Conservation (phyloP, 768 basidiomycete genomes). For the Suillus paluster region DNA sequence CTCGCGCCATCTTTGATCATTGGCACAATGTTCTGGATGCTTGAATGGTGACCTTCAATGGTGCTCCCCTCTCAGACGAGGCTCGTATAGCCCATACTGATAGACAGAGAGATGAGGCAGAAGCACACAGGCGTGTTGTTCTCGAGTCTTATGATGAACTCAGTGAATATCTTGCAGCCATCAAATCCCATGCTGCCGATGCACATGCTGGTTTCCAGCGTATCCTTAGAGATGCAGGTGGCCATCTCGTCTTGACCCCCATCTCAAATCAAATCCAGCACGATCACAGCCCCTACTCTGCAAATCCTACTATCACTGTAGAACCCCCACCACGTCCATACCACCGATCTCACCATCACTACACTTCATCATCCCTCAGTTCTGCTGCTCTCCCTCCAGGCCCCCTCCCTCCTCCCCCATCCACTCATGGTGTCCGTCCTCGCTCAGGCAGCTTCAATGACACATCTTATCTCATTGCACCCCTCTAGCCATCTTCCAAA, state of each 20-base stretch:
- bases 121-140: slow-evolving; percentile 48
- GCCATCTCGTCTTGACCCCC: slow-evolving; percentile 43
- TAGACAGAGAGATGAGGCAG: slow-evolving; percentile 57
- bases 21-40: slow-evolving; percentile 71
- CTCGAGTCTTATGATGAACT: slow-evolving; percentile 56
- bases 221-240: slow-evolving; percentile 48
- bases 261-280: slow-evolving; percentile 26
- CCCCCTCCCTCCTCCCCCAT: slow-evolving; percentile 44
- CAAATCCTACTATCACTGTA: slow-evolving; percentile 32
- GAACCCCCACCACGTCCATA: slow-evolving; percentile 22
- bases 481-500: slow-evolving; percentile 55
- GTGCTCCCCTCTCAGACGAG: slow-evolving; percentile 31
- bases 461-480: slow-evolving; percentile 29
- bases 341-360: slow-evolving; percentile 24
- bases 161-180: slow-evolving; percentile 47
- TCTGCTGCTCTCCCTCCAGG: slow-evolving; percentile 39
- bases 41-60: slow-evolving; percentile 64
- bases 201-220: slow-evolving; percentile 52
- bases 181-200: slow-evolving; percentile 53
- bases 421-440: slow-evolving; percentile 42
- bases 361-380: slow-evolving; percentile 27
- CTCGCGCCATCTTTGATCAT: slow-evolving; percentile 61
- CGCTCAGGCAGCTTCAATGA: slow-evolving; percentile 50
- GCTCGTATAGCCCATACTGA: slow-evolving; percentile 54
- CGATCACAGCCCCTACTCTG: slow-evolving; percentile 19